Base-by-base conservation (phyloP, 2,329 filamentous ascomycete species). In the Fusarium vanettenii region DNA sequence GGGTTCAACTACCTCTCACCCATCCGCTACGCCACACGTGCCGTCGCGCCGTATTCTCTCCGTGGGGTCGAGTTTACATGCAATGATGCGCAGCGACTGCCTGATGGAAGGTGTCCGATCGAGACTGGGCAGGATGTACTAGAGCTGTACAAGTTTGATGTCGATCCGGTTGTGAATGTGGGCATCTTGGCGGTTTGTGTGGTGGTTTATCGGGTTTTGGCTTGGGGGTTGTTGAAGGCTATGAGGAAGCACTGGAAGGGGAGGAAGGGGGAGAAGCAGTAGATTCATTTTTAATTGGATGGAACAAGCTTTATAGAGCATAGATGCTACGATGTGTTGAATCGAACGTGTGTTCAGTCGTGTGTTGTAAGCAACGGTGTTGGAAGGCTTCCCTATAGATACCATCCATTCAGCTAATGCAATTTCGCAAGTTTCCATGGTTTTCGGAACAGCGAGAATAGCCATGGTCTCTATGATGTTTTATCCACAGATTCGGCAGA, bases 1-100 rank as follows among this genome's bases (percentile, higher is more conserved):
- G 90, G 87, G 0, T 87, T 94, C 79, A 95, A 95, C 80, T 92
- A 94, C 80, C 87, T 95, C 56, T 91, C 88, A 2, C 93, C 93
- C 0, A 87, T 94, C 63, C 92, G 93, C 62, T 95, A 94, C 79
- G 88, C 89, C 0, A 87, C 92, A 5, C 89, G 90, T 0, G 92
- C 92, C 37, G 82, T 95, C 43, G 91, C 91, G 1, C 89, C 90
- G 0, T 94, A 91, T 73, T 91, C 91, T 0, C 81, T 95, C 37
- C 83, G 86, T 8, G 87, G 86, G 0, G 87, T 94, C 8, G 66
- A 79, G 0, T 95, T 95, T 76, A 89, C 89, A 1, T 95, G 93
- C 79, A 87, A 86, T 3, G 86, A 88, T 2, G 83, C 81, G 10
- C 92, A 95, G 83, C 85, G 85, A 41, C 81, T 93, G 11, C 86